Conservation (phyloP, 441 rosid species). For the Cnidoscolus chayamansa region DNA sequence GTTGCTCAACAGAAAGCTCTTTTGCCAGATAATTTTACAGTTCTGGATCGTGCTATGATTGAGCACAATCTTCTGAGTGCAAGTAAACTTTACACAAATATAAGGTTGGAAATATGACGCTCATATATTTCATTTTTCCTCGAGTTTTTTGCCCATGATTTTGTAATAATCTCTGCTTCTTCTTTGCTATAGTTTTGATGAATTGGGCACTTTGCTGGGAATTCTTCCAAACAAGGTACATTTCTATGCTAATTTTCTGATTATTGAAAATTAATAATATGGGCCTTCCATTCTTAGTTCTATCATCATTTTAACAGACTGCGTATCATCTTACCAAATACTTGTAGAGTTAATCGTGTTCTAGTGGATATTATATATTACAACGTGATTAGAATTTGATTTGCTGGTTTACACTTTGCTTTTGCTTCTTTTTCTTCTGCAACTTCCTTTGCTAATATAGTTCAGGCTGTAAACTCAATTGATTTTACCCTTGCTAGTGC, state of each 20-base stretch:
- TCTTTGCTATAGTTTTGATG: conserved; percentile 62
- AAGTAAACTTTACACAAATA: conserved; percentile 94
- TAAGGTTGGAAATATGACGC: conserved; percentile 48
- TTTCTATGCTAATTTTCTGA: neutral
- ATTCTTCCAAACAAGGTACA: conserved; percentile 87
- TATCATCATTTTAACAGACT: neutral
- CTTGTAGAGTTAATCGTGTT: too few relatives aligned
- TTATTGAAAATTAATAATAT: neutral
- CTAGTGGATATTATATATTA: neutral
- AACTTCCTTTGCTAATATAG: too few relatives aligned
- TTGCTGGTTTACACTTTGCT: neutral
- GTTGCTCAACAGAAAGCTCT: conserved; percentile 69
- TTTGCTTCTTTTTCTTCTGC: neutral
- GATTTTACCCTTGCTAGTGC: neutral
- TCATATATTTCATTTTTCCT: conserved; percentile 9
- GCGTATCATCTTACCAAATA: neutral
- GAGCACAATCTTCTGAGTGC: conserved; percentile 97
- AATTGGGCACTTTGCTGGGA: conserved; percentile 93
- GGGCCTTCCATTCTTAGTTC: neutral
- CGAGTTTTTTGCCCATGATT: conserved; percentile 1
- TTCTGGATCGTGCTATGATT: conserved; percentile 95
- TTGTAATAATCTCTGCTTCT: conserved; percentile 13
- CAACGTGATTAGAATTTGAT: neutral
- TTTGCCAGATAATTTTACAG: conserved; percentile 90
- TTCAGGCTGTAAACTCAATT: too few relatives aligned